Evolutionary conservation across 2,329 filamentous ascomycete genomes (phyloP).

Genomic region (Geosmithia flava): DNA sequence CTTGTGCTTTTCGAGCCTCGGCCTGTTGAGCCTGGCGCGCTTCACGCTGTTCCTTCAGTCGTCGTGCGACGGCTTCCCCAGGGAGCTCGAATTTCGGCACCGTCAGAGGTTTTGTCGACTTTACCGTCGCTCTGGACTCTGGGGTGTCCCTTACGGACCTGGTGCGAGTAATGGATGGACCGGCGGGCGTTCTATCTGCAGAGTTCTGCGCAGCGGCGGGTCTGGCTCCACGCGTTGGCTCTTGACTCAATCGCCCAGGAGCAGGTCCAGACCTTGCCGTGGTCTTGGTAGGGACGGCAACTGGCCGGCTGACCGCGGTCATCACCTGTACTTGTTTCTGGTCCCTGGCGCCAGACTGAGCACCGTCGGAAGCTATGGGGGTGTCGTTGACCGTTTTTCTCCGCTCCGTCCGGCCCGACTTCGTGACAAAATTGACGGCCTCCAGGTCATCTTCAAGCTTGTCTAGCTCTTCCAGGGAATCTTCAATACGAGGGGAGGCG

Average conservation of each 20-base stretch:
- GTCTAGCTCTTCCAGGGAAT: constrained; percentile 51
- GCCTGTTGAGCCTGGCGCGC: constrained; percentile 31
- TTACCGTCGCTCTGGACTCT: constrained; percentile 29
- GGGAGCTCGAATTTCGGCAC: constrained; percentile 48
- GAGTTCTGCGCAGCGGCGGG: constrained; percentile 1
- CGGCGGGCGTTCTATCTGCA: constrained; percentile 6
- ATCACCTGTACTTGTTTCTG: constrained; percentile 10
- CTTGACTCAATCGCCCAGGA: constrained; percentile 27
- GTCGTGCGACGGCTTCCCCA: constrained; percentile 46
- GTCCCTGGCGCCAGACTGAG: neutral
- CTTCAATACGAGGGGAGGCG: constrained; percentile 42
- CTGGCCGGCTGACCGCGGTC: constrained; percentile 17
- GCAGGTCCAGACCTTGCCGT: constrained; percentile 21
- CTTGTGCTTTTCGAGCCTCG: constrained; percentile 18
- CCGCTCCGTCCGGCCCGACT: constrained; percentile 17
- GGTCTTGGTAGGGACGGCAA: constrained; percentile 28
- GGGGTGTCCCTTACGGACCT: constrained; percentile 8
- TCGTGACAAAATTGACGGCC: constrained; percentile 29
- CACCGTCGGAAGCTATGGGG: neutral
- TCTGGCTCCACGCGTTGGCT: constrained; percentile 19
- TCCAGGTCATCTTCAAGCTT: constrained; percentile 50
- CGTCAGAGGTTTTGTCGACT: constrained; percentile 41
- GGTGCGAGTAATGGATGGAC: constrained; percentile 6
- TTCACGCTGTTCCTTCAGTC: constrained; percentile 45
- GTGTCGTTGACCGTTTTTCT: constrained; percentile 5